Conservation (phyloP, 768 basidiomycete genomes). For the Suillus placidus region DNA sequence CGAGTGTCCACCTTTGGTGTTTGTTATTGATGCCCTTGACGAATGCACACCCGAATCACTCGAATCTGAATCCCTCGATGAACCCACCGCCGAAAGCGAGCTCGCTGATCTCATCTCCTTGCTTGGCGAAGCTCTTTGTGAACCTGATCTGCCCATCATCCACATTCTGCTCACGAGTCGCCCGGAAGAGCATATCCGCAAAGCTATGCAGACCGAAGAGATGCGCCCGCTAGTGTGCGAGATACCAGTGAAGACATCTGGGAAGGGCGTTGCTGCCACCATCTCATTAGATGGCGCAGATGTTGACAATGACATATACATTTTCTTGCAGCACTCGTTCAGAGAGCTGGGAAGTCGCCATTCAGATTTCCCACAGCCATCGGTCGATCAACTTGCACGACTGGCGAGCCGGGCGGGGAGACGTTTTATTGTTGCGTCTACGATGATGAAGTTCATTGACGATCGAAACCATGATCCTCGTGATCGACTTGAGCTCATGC, state of each 20-base stretch:
- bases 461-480: background rate
- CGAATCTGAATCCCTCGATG: background rate
- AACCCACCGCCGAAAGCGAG: background rate
- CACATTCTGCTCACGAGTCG: background rate
- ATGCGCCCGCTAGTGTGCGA: background rate
- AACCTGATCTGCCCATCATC: background rate
- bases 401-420: background rate
- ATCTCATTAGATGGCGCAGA: background rate
- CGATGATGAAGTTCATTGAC: background rate
- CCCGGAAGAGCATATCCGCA: background rate
- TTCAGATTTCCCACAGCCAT: background rate
- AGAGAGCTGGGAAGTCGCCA: background rate
- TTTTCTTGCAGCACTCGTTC: background rate
- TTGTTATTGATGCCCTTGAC: background rate
- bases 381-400: background rate
- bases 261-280: background rate
- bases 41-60: background rate
- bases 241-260: background rate
- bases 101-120: background rate
- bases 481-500: background rate
- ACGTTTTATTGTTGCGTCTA: background rate
- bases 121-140: background rate
- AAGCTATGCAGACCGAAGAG: background rate
- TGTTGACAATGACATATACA: background rate
- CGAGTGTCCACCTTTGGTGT: background rate